Percentiles rank a stretch among this genome's conserved stretches.
Evolutionary conservation across 495 filamentous ascomycete genomes (phyloP).

Genomic region (Penicillium paradoxum): DNA sequence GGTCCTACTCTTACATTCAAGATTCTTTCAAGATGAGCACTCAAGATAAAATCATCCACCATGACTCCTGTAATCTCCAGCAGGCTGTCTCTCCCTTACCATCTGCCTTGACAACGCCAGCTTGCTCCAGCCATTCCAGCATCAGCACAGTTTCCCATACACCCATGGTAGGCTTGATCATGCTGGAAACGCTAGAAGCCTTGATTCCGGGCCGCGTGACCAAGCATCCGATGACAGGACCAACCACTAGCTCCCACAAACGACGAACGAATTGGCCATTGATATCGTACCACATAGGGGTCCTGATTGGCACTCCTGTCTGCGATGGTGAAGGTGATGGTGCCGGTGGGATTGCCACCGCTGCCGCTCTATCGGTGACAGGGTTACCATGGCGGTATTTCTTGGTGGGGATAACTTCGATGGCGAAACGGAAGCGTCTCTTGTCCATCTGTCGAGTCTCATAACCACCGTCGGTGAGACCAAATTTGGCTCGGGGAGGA

Average conservation of each 20-base stretch:
- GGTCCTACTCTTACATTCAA: neutral
- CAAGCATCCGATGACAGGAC: constrained; percentile 53
- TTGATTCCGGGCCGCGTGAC: constrained; percentile 56
- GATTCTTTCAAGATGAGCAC: neutral
- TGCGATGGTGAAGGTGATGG: constrained; percentile 10
- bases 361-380: constrained; percentile 24
- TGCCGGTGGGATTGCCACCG: constrained; percentile 13
- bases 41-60: constrained; percentile 53
- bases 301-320: constrained; percentile 27
- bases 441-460: constrained; percentile 67
- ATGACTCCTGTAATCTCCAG: constrained; percentile 59
- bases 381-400: constrained; percentile 59
- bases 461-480: constrained; percentile 67
- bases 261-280: constrained; percentile 54
- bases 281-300: constrained; percentile 80
- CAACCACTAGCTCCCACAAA: constrained; percentile 62
- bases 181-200: constrained; percentile 45
- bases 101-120: constrained; percentile 38
- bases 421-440: constrained; percentile 53
- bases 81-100: constrained; percentile 28
- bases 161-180: constrained; percentile 57
- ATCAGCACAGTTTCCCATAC: constrained; percentile 63
- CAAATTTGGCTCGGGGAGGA: constrained; percentile 63
- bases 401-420: constrained; percentile 52
- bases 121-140: constrained; percentile 57